Percentiles rank a stretch among this genome's conserved stretches.
Evolutionary conservation across 495 filamentous ascomycete species (phyloP).

Genomic region (Annulohypoxylon moriforme): DNA sequence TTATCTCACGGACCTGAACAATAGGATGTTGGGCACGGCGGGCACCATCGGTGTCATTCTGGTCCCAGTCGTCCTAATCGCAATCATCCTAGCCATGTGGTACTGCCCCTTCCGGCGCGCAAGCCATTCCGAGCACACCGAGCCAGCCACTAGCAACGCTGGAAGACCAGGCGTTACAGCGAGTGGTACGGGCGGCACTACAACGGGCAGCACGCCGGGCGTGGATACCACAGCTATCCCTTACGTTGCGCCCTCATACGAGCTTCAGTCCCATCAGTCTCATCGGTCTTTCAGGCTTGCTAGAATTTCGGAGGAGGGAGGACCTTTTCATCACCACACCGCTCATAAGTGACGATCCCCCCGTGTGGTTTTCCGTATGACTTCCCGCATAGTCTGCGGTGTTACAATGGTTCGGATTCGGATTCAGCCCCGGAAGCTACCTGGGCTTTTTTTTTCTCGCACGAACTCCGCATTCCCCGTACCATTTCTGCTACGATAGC

Average conservation of each 20-base stretch:
- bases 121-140: slow-evolving; percentile 2
- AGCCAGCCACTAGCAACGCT: neutral
- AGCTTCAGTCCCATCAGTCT: slow-evolving; percentile 27
- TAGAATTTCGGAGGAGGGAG: slow-evolving; percentile 35
- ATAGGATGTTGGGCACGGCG: slow-evolving; percentile 36
- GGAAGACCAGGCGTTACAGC: neutral
- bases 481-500: neutral
- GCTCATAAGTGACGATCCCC: slow-evolving; percentile 2
- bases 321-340: slow-evolving; percentile 4
- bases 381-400: neutral
- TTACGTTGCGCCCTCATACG: slow-evolving; percentile 14
- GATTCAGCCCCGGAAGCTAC: neutral
- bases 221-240: slow-evolving; percentile 1
- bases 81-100: slow-evolving; percentile 37
- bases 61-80: slow-evolving; percentile 34
- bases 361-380: neutral
- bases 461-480: neutral
- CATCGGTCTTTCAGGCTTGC: slow-evolving; percentile 29
- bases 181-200: neutral
- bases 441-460: neutral
- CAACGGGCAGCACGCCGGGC: neutral
- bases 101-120: slow-evolving; percentile 33
- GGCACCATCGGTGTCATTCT: slow-evolving; percentile 34
- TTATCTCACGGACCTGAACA: neutral
- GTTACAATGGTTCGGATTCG: neutral